A percentile compares a stretch with the other conserved stretches of the same genome.
These are phyloP conservation scores for Luzula sylvatica DNA, from an alignment of 176 grass and related monocot species.

Conservation along the genomic window DNA sequence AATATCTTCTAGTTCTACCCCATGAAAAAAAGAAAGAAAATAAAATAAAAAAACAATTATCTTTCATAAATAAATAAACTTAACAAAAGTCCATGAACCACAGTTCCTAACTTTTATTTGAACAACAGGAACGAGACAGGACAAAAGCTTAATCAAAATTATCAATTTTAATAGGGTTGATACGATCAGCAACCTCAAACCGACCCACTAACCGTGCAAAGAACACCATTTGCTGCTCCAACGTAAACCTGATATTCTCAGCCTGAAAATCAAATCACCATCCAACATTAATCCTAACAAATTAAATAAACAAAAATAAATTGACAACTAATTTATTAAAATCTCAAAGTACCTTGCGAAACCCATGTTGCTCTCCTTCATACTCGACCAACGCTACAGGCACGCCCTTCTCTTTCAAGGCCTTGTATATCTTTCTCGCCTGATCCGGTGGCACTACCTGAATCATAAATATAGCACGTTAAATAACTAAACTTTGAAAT, in stretches of 20 bases:
- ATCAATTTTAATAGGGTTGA: slow-evolving; percentile 76
- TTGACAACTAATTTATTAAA: neutral
- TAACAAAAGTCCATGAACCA: too few species aligned
- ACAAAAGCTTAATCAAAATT: slow-evolving; percentile 53
- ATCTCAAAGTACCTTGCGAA: slow-evolving; percentile 92
- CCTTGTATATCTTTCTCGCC: slow-evolving; percentile 66
- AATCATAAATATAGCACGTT: neutral
- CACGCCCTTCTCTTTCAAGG: slow-evolving; percentile 73
- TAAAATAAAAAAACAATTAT: too few species aligned
- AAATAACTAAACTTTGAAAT: neutral
- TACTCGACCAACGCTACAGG: slow-evolving; percentile 96
- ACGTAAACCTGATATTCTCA: slow-evolving; percentile 85
- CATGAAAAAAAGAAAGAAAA: too few species aligned
- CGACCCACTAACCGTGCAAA: slow-evolving; percentile 65
- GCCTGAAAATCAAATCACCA: slow-evolving; percentile 34
- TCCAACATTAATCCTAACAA: neutral
- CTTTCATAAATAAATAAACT: too few species aligned
- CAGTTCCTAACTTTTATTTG: neutral
- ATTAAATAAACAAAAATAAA: neutral
- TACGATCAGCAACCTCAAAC: slow-evolving; percentile 69
- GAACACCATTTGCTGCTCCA: slow-evolving; percentile 91
- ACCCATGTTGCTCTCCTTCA: slow-evolving; percentile 87
- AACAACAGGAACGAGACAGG: too few species aligned
- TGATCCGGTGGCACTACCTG: slow-evolving; percentile 83
- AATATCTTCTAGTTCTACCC: too few species aligned